A percentile compares a stretch with the other conserved stretches of the same genome.
Conservation (phyloP, 2,329 filamentous ascomycete genomes). For the Fusarium anthophilum region DNA sequence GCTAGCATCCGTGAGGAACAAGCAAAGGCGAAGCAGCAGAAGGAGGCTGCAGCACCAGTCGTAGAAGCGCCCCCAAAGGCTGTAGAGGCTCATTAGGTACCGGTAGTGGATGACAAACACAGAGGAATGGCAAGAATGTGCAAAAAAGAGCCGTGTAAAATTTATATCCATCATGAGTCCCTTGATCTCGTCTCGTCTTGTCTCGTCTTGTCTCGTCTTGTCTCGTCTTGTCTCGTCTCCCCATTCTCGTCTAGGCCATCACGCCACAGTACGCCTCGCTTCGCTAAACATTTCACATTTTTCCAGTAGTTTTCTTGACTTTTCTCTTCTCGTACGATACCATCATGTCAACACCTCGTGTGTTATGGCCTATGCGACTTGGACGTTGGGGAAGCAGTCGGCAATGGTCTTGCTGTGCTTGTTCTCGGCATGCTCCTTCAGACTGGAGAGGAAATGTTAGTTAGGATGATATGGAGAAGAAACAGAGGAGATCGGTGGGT, state of each 20-base stretch:
- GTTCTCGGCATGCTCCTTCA: slow-evolving; percentile 77
- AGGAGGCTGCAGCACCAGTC: slow-evolving; percentile 32
- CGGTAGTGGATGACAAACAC: neutral
- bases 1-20: slow-evolving; percentile 68
- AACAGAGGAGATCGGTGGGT: neutral
- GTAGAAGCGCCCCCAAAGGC: slow-evolving; percentile 34
- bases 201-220: too few species aligned
- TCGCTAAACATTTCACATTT: slow-evolving; percentile 29
- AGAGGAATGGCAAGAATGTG: slow-evolving; percentile 1
- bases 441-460: slow-evolving; percentile 51
- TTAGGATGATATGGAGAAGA: neutral
- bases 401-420: slow-evolving; percentile 78
- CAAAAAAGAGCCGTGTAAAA: slow-evolving; percentile 33
- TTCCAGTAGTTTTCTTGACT: neutral
- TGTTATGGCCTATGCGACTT: slow-evolving; percentile 23
- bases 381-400: slow-evolving; percentile 74
- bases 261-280: slow-evolving; percentile 35
- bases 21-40: slow-evolving; percentile 51
- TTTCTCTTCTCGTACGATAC: slow-evolving; percentile 20
- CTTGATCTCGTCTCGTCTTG: slow-evolving; percentile 23
- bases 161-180: slow-evolving; percentile 28
- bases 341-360: neutral
- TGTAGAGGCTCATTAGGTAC: slow-evolving; percentile 47
- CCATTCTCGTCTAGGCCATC: slow-evolving; percentile 25
- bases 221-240: neutral